phyloP scores from a whole-genome alignment of 306 rosid species.

The Pyrus betulifolia region DNA sequence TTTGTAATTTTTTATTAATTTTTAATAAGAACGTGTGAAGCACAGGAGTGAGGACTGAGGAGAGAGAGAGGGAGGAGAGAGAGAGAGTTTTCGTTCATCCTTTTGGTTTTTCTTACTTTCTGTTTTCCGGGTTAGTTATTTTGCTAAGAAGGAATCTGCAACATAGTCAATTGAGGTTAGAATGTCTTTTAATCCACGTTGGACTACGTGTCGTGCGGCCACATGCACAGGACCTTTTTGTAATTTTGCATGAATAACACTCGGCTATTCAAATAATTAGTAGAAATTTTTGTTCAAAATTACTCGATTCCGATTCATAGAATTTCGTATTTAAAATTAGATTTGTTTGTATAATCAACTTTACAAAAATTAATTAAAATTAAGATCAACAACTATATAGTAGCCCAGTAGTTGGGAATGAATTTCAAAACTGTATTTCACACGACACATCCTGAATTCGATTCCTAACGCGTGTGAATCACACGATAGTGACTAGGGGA shows the following conservation, averaged over 20 bases:
- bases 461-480: too few species aligned
- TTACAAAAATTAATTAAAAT: too few species aligned
- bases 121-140: not conserved
- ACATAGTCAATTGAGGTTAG: not conserved
- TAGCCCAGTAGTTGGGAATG: rapidly evolving
- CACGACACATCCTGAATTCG: too few species aligned
- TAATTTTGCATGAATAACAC: not conserved
- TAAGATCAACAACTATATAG: too few species aligned
- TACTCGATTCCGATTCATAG: rapidly evolving
- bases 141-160: not conserved
- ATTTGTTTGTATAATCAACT: too few species aligned
- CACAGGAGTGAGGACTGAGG: not conserved
- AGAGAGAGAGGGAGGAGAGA: not conserved
- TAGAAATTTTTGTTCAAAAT: too few species aligned
- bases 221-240: too few species aligned
- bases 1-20: not conserved
- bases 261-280: too few species aligned
- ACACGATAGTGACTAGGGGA: rapidly evolving
- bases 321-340: too few species aligned
- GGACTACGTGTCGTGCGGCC: too few species aligned
- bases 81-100: too few species aligned
- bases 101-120: not conserved
- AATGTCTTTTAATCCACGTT: too few species aligned
- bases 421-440: rapidly evolving
- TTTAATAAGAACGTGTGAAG: not conserved